Evolutionary conservation across 495 filamentous ascomycete species (phyloP), one percentile per base, ranked within the genome.

Genomic region (Lasiosphaeria hispida): DNA sequence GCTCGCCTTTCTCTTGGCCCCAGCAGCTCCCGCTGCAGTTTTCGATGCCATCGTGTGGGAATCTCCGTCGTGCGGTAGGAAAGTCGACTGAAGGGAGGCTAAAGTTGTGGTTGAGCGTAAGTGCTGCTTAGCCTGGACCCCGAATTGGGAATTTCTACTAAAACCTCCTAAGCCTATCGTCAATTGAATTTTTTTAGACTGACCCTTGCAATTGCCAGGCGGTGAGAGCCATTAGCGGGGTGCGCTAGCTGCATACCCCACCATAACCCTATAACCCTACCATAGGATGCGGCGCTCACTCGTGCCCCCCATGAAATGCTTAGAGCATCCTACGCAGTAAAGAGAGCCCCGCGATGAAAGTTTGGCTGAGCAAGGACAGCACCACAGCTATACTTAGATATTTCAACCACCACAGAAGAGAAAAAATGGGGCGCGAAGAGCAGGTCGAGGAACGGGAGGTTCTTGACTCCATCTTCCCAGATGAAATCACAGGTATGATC

Each of bases 401-500:
- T 18, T 40, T 33, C 11, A 33, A 41, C 17, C 18, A 45, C 23
- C 14, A 42, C 13, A n/a, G 13, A 33, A 39, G 39, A 7, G 10
- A 14, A 53, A 84, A 62, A 9, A 97, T 97, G 94, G 92, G 93
- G 23, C 83, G 81, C 66, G 94, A 98, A 76, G 94, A 98, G 55
- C 94, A 98, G 72, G 75, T 83, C 51, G 92, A 98, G 77, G 94
- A 98, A 79, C 87, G 93, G 63, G 94, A 97, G 71, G 92, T 98
- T 53, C 89, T 98, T 61, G 91, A 93, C 66, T 96, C 92, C 53
- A 99, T 99, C 63, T 99, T 96, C 66, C 92, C 95, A 10, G 95
- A 99, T 37, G 95, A 99, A 72, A 96, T 97, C 49, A 90, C 87
- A 82, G 89, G 92, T 95, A 36, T 13, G 75, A 23, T 9, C 50